These are phyloP conservation scores for Flaveria ramosissima DNA, from an alignment of 129 eudicot genomes.

Conservation along the genomic window DNA sequence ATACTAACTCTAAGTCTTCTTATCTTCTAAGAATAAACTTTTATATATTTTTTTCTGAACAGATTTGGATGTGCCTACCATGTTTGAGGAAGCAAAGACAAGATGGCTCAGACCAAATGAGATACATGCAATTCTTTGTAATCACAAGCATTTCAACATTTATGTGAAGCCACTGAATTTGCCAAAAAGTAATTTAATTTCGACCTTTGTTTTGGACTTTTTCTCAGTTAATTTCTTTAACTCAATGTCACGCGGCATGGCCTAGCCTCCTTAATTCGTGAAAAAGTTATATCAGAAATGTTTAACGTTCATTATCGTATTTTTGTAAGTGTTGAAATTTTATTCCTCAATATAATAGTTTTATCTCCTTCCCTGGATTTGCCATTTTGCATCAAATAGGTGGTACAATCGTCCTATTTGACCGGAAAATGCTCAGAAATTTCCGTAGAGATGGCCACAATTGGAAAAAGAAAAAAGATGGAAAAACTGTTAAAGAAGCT, in stretches of 20 bases:
- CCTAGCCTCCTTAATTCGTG: not conserved
- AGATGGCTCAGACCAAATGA: constrained; percentile 98
- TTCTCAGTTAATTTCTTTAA: not conserved
- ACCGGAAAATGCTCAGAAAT: constrained; percentile 89
- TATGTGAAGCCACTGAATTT: constrained; percentile 77
- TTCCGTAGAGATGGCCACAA: constrained; percentile 93
- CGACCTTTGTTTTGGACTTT: constrained; percentile 16
- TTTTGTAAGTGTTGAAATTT: not conserved
- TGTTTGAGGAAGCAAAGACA: constrained; percentile 78
- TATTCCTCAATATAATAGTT: constrained; percentile 4
- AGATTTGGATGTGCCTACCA: constrained; percentile 76
- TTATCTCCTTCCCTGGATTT: not conserved
- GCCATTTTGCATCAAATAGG: constrained; percentile 50
- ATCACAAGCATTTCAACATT: constrained; percentile 63
- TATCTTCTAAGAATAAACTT: constrained; percentile 9
- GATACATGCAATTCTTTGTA: constrained; percentile 88
- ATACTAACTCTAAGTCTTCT: not conserved
- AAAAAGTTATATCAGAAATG: not conserved
- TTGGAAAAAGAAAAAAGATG: constrained; percentile 98
- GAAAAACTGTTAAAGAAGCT: constrained; percentile 98
- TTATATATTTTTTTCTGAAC: constrained; percentile 25
- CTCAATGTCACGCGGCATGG: not conserved
- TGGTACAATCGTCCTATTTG: constrained; percentile 83
- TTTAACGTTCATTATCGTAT: constrained; percentile 15
- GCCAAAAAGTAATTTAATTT: constrained; percentile 64